Evolutionary conservation across 164 flowering plant species (phyloP), one percentile per base, ranked within the genome.

Genomic region (Chimonanthus salicifolius): DNA sequence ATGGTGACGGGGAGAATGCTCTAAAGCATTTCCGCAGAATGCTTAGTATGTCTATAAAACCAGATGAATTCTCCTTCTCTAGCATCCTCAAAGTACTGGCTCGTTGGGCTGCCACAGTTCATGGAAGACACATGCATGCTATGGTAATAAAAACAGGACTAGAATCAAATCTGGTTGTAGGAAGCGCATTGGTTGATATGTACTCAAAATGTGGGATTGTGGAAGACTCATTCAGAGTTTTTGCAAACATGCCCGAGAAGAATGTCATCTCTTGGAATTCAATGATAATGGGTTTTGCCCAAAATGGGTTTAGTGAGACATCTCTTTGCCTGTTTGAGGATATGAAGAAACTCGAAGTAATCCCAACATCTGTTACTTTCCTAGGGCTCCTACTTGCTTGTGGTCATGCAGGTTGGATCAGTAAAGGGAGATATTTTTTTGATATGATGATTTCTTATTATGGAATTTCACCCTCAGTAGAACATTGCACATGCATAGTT

Each of bases 231-330:
- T 71, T n/a, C 58, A 71, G 47, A 15, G 51, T 71, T 13, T 71
- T 71, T 50, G 9, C n/a, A n/a, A 62, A 10, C 33, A 62, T 71
- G 74, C 74, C 74, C 9, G 51, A 62, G 33, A 71, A 71, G 50
- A 71, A 62, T 45, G 45, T 71, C 60, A 64, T 71, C 49, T 60
- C 74, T 45, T 71, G 67, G 74, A 71, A 71, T 71, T 58, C 74
- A 11, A 71, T 71, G 51, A 62, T 62, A 44, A 71, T 47, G 64
- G 65, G 67, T 60, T 62, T 44, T 62, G 74, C 74, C 47, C 74
- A 71, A 62, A 50, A 71, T 62, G 74, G 74, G 51, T 33, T 44
- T 43, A 47, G 74, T 47, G 11, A 71, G 67, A 50, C 60, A 45
- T 44, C 74, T 62, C 45, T 71, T 10, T 62, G 51, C 50, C 4